These are phyloP conservation scores for Leptographium wingfieldii DNA, from an alignment of 2,329 filamentous ascomycete genomes.

Conservation along the genomic window DNA sequence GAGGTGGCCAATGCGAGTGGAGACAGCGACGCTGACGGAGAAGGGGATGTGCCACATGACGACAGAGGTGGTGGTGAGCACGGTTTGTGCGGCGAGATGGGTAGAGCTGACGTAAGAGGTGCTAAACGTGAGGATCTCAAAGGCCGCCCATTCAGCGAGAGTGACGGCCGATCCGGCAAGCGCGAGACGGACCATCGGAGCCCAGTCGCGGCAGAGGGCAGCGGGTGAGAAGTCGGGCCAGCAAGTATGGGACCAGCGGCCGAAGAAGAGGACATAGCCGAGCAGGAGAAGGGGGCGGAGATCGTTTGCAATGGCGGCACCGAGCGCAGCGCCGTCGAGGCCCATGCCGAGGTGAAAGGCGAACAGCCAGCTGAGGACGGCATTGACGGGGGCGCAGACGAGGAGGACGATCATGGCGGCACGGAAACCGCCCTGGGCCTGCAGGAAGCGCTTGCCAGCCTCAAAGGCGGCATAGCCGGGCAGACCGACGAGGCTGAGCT, in stretches of 20 bases:
- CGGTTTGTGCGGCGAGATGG: slow-evolving; percentile 56
- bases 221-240: slow-evolving; percentile 65
- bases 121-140: slow-evolving; percentile 55
- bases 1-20: slow-evolving; percentile 59
- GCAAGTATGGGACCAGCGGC: slow-evolving; percentile 52
- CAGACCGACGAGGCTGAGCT: slow-evolving; percentile 53
- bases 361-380: slow-evolving; percentile 61
- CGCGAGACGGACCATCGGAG: slow-evolving; percentile 59
- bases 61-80: slow-evolving; percentile 50
- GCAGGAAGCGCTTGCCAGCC: slow-evolving; percentile 60
- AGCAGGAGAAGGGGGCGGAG: slow-evolving; percentile 67
- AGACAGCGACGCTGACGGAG: slow-evolving; percentile 56
- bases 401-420: slow-evolving; percentile 38
- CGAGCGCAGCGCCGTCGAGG: slow-evolving; percentile 71
- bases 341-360: slow-evolving; percentile 58
- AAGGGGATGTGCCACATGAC: slow-evolving; percentile 64
- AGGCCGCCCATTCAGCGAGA: slow-evolving; percentile 37
- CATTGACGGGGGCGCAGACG: slow-evolving; percentile 51
- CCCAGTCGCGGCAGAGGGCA: slow-evolving; percentile 17
- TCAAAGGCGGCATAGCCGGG: slow-evolving; percentile 66
- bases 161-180: slow-evolving; percentile 63
- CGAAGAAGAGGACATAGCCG: slow-evolving; percentile 62
- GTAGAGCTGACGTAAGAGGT: slow-evolving; percentile 53
- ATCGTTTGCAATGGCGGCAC: slow-evolving; percentile 66
- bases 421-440: slow-evolving; percentile 64